Percentiles rank a stretch among this genome's conserved stretches.
Evolutionary conservation across 2,329 filamentous ascomycete genomes (phyloP).

Genomic region (Aureobasidium sp.): DNA sequence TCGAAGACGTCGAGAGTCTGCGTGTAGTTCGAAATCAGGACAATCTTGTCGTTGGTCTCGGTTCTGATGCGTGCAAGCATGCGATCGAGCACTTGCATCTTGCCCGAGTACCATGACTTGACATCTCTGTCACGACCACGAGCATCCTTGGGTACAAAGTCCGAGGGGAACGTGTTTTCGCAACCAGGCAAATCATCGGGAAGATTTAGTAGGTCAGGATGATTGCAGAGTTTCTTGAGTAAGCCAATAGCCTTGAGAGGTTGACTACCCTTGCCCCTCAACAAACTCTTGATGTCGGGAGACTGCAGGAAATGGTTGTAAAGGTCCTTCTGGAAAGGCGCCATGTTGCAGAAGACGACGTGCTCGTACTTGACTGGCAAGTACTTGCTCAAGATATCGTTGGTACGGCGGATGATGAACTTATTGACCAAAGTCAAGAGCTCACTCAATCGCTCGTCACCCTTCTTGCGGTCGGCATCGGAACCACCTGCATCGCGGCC

Average conservation of each 20-base stretch:
- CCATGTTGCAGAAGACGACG: conserved; percentile 93
- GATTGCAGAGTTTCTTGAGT: conserved; percentile 97
- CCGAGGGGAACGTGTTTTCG: conserved; percentile 71
- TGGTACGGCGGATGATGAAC: conserved; percentile 95
- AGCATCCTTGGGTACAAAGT: conserved; percentile 80
- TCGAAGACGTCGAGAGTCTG: conserved; percentile 94
- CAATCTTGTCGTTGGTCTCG: conserved; percentile 98
- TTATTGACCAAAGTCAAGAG: conserved; percentile 85
- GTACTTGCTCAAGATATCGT: conserved; percentile 97
- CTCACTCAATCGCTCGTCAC: conserved; percentile 74
- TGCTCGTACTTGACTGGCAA: conserved; percentile 98
- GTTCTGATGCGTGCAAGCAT: conserved; percentile 94
- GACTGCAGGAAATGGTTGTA: conserved; percentile 98
- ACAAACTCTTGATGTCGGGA: conserved; percentile 83
- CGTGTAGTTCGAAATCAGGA: conserved; percentile 97
- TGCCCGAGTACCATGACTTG: conserved; percentile 93
- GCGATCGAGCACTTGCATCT: conserved; percentile 89
- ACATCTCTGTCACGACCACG: conserved; percentile 85
- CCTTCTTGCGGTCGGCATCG: conserved; percentile 71
- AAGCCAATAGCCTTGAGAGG: conserved; percentile 94
- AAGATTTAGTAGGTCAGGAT: conserved; percentile 84
- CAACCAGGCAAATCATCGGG: conserved; percentile 78
- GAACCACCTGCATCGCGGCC: conserved; percentile 86
- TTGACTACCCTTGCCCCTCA: conserved; percentile 90
- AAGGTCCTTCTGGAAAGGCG: conserved; percentile 83